A percentile compares a stretch with the other conserved stretches of the same genome.
Conservation (phyloP, 2,329 filamentous ascomycete genomes). For the Fusarium sp. region DNA sequence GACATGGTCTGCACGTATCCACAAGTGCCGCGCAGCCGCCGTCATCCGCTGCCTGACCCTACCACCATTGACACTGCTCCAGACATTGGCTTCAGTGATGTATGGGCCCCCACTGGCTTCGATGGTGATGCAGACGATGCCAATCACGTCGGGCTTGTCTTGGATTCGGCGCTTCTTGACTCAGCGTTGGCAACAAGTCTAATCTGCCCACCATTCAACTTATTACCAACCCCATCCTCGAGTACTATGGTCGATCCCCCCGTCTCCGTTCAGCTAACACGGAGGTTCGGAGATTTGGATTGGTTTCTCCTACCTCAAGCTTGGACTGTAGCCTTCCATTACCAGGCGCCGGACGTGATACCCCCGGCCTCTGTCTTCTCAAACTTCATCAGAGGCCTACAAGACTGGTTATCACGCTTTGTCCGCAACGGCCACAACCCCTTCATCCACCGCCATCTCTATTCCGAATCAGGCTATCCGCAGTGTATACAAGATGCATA, state of each 20-base stretch:
- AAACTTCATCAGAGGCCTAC: slow-evolving; percentile 1
- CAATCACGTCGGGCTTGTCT: neutral
- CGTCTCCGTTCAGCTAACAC: neutral
- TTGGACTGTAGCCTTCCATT: neutral
- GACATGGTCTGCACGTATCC: neutral
- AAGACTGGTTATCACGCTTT: slow-evolving; percentile 3
- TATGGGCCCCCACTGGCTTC: neutral
- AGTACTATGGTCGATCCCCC: neutral
- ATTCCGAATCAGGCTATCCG: neutral
- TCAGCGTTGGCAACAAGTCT: neutral
- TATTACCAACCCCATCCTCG: neutral
- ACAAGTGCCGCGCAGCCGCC: neutral
- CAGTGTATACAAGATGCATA: slow-evolving; percentile 3
- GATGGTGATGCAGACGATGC: neutral
- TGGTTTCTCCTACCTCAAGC: slow-evolving; percentile 3
- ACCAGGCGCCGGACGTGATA: neutral
- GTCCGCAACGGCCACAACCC: slow-evolving; percentile 4
- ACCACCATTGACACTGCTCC: neutral
- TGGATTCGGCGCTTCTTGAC: neutral
- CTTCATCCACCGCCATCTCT: slow-evolving; percentile 1
- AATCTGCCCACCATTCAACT: neutral
- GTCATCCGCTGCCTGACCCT: neutral
- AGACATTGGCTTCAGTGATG: neutral
- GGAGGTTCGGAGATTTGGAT: neutral
- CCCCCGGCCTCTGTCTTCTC: neutral